Evolutionary conservation across 306 rosid genomes (phyloP).

Genomic region (Quercus aquifolioides): DNA sequence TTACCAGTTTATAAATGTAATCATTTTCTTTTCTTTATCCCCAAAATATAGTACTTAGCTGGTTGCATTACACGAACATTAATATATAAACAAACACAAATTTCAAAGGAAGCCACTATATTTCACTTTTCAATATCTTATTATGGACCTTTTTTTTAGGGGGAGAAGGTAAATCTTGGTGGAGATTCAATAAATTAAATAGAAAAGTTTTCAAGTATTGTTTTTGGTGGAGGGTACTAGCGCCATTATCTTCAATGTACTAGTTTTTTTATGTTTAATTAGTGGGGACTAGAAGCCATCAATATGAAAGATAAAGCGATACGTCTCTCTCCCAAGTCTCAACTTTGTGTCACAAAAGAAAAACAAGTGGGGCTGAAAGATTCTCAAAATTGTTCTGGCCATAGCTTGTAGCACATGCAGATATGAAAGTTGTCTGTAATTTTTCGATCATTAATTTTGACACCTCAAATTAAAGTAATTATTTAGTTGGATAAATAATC

Average conservation of each 20-base stretch:
- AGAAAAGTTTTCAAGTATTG: neutral
- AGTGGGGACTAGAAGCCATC: neutral
- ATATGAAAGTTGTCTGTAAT: neutral
- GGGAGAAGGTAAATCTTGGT: neutral
- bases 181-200: neutral
- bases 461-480: too few relatives aligned
- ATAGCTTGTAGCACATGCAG: slow-evolving; percentile 33
- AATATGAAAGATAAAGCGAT: neutral
- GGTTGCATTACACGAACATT: neutral
- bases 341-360: neutral
- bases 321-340: neutral
- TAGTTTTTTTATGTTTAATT: neutral
- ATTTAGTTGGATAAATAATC: neutral
- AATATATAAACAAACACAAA: neutral
- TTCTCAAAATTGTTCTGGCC: slow-evolving; percentile 38
- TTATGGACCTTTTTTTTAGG: neutral
- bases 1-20: neutral
- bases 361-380: slow-evolving; percentile 30
- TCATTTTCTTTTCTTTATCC: neutral
- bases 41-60: neutral
- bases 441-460: too few relatives aligned
- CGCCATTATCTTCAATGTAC: slow-evolving; percentile 4
- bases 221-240: slow-evolving; percentile 19
- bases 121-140: neutral
- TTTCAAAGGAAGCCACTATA: neutral